phyloP scores from a whole-genome alignment of 805 yeast genomes.

The Sugiyamaella mastotermitis region DNA sequence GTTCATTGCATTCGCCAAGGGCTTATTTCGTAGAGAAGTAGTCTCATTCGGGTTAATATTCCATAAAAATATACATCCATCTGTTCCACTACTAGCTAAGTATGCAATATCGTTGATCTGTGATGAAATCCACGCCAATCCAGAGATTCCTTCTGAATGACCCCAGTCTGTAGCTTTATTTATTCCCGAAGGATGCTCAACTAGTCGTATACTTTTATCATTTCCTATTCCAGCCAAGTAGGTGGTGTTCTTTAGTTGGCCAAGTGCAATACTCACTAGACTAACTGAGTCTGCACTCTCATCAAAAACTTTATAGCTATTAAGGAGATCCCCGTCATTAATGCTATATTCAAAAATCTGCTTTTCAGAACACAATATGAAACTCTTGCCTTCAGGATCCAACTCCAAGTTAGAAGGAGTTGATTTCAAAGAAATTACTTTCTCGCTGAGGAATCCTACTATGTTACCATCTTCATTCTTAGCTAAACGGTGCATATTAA shows the following conservation, averaged over 20 bases:
- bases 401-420: slow-evolving; percentile 27
- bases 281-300: slow-evolving; percentile 19
- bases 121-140: slow-evolving; percentile 31
- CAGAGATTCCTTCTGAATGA: slow-evolving; percentile 47
- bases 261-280: slow-evolving; percentile 14
- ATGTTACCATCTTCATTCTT: slow-evolving; percentile 20
- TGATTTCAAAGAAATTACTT: slow-evolving; percentile 44
- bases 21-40: background rate
- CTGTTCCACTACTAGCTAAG: slow-evolving; percentile 22
- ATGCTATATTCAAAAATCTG: slow-evolving; percentile 37
- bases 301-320: slow-evolving; percentile 38
- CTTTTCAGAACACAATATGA: slow-evolving; percentile 50
- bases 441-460: slow-evolving; percentile 33
- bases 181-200: slow-evolving; percentile 41
- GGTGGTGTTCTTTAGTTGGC: background rate
- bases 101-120: too few species aligned
- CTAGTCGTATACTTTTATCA: slow-evolving; percentile 54
- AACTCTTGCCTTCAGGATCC: slow-evolving; percentile 19
- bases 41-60: background rate
- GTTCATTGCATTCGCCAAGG: too few species aligned
- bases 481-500: slow-evolving; percentile 45
- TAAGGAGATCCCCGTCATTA: slow-evolving; percentile 29
- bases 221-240: slow-evolving; percentile 32
- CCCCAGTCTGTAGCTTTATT: slow-evolving; percentile 53
- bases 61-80: slow-evolving; percentile 26